Evolutionary conservation across 306 rosid genomes (phyloP).

Genomic region (Castanea crenata): DNA sequence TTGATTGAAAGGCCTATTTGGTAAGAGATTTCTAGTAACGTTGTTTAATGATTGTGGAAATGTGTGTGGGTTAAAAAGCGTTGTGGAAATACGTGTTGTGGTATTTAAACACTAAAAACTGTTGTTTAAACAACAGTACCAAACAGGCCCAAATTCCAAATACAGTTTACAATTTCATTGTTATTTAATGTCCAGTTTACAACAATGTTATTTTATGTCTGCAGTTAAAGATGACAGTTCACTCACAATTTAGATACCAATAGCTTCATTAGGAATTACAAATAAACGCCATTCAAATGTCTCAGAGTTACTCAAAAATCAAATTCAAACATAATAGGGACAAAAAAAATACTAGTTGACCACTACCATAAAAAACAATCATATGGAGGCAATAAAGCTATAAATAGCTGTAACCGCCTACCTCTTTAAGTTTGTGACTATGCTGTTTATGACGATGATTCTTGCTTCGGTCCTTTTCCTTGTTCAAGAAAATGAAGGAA

Average conservation of each 20-base stretch:
- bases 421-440: constrained; percentile 77
- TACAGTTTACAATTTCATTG: neutral
- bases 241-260: neutral
- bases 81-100: no score
- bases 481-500: constrained; percentile 33
- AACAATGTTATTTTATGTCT: neutral
- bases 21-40: no score
- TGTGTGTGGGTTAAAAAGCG: no score
- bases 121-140: no score
- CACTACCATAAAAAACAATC: neutral
- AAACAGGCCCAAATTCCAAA: neutral
- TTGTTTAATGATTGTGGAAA: no score
- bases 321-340: neutral
- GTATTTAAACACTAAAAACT: no score
- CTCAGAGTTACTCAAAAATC: neutral
- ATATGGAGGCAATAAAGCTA: constrained; percentile 6
- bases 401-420: constrained; percentile 35
- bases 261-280: neutral
- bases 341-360: neutral
- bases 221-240: neutral
- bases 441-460: constrained; percentile 59
- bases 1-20: neutral
- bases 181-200: neutral
- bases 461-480: constrained; percentile 76
- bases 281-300: neutral